Conservation (phyloP, 768 basidiomycete genomes). For the Amanita inopinata region DNA sequence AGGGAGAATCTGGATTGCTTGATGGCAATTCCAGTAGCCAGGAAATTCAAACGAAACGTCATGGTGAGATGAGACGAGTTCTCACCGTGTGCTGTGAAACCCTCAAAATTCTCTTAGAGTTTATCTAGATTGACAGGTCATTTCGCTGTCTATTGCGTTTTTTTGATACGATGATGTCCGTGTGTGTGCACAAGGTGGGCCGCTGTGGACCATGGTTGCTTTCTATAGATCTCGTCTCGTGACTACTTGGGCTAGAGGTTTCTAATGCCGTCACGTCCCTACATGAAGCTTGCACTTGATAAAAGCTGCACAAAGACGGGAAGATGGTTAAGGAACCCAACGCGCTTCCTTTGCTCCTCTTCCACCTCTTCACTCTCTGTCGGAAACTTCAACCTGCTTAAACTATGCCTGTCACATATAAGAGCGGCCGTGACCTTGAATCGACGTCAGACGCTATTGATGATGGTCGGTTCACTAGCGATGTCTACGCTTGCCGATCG, state of each 20-base stretch:
- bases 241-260: too few relatives aligned
- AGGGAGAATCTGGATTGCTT: too few relatives aligned
- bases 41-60: too few relatives aligned
- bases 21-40: too few relatives aligned
- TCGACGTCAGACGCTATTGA: constrained; percentile 39
- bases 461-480: constrained; percentile 23
- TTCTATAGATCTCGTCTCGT: too few relatives aligned
- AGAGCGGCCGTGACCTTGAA: constrained; percentile 29
- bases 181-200: neutral
- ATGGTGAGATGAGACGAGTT: too few relatives aligned
- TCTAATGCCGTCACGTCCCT: constrained; percentile 5
- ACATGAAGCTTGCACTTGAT: neutral
- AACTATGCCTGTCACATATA: constrained; percentile 19
- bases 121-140: too few relatives aligned
- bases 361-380: neutral
- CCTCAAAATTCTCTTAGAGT: too few relatives aligned
- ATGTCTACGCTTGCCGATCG: neutral
- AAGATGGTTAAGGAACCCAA: neutral
- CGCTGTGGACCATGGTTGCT: too few relatives aligned
- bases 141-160: too few relatives aligned
- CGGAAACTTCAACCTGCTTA: neutral
- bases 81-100: too few relatives aligned
- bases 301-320: neutral
- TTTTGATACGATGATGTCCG: too few relatives aligned
- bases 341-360: neutral